Evolutionary conservation across 352 stramenopile genomes (phyloP).

Genomic region (Phytophthora cryptogea): DNA sequence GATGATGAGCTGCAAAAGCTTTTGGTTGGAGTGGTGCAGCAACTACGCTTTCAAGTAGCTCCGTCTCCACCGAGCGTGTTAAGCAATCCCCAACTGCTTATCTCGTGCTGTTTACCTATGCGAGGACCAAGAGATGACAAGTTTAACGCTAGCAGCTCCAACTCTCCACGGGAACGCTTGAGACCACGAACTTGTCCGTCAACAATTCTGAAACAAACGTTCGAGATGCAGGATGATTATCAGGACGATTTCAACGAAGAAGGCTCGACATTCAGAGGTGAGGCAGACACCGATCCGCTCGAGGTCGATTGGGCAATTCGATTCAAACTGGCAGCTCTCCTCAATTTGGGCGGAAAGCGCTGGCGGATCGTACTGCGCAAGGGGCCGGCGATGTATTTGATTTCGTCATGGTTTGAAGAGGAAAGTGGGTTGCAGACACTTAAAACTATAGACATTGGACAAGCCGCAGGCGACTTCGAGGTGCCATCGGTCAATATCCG

Average conservation of each 20-base stretch:
- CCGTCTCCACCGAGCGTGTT: constrained; percentile 8
- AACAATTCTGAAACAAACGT: constrained; percentile 34
- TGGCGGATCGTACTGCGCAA: constrained; percentile 27
- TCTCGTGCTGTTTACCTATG: constrained; percentile 24
- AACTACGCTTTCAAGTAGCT: constrained; percentile 48
- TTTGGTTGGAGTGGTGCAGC: constrained; percentile 60
- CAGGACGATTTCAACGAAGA: constrained; percentile 19
- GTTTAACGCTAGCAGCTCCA: not conserved
- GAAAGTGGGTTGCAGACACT: constrained; percentile 25
- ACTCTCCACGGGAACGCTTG: constrained; percentile 18
- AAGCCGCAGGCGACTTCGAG: not conserved
- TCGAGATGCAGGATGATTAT: constrained; percentile 18
- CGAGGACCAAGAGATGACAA: constrained; percentile 5
- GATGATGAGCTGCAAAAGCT: constrained; percentile 67
- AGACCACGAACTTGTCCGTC: constrained; percentile 57
- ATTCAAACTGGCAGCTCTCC: constrained; percentile 11
- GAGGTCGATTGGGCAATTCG: constrained; percentile 22
- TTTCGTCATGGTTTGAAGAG: constrained; percentile 35
- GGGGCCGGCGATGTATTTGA: constrained; percentile 12
- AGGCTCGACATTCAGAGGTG: constrained; percentile 1
- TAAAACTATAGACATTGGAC: constrained; percentile 10
- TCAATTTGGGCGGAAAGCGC: constrained; percentile 22
- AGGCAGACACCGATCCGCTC: constrained; percentile 17
- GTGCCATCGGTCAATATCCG: constrained; percentile 12
- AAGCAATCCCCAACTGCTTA: constrained; percentile 12